Percentiles rank a stretch among this genome's conserved stretches.
These are phyloP conservation scores for Cochlearia excelsa DNA, from an alignment of 345 rosid species.

Conservation along the genomic window DNA sequence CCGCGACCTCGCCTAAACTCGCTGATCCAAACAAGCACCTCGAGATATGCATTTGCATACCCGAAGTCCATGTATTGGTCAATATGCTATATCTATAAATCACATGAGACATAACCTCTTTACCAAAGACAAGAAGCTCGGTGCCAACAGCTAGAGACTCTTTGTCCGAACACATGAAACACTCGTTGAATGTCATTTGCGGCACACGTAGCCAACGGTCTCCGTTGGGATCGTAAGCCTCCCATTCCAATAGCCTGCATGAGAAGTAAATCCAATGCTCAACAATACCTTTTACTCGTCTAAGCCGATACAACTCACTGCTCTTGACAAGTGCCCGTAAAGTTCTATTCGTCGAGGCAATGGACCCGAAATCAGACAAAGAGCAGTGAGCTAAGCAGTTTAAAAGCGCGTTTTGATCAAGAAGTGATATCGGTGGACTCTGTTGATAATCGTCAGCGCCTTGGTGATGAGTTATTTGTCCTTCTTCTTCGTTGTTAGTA, in stretches of 20 bases:
- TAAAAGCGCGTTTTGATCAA: conserved; percentile 30
- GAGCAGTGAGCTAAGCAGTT: conserved; percentile 63
- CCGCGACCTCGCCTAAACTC: conserved; percentile 55
- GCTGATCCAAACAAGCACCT: conserved; percentile 83
- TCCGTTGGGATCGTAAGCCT: conserved; percentile 64
- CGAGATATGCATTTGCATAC: conserved; percentile 47
- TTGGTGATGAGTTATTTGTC: conserved; percentile 6
- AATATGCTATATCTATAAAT: conserved; percentile 47
- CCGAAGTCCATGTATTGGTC: conserved; percentile 49
- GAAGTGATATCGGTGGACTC: conserved; percentile 17
- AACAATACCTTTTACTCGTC: conserved; percentile 43
- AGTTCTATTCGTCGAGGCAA: conserved; percentile 39
- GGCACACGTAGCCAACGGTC: conserved; percentile 67
- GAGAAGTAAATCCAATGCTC: conserved; percentile 89
- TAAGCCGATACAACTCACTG: conserved; percentile 49
- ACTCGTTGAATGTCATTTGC: conserved; percentile 42
- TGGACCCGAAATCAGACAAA: conserved; percentile 50
- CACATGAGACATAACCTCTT: conserved; percentile 38
- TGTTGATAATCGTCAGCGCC: conserved; percentile 25
- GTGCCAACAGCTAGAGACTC: conserved; percentile 65
- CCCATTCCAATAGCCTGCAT: conserved; percentile 65
- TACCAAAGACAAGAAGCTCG: conserved; percentile 62
- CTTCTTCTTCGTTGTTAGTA: conserved; percentile 5
- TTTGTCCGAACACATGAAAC: conserved; percentile 52
- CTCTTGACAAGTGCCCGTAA: conserved; percentile 43